A percentile compares a stretch with the other conserved stretches of the same genome.
These are phyloP conservation scores for Arthrobotrys sinensis DNA, from an alignment of 2,329 filamentous ascomycete genomes.

Conservation along the genomic window DNA sequence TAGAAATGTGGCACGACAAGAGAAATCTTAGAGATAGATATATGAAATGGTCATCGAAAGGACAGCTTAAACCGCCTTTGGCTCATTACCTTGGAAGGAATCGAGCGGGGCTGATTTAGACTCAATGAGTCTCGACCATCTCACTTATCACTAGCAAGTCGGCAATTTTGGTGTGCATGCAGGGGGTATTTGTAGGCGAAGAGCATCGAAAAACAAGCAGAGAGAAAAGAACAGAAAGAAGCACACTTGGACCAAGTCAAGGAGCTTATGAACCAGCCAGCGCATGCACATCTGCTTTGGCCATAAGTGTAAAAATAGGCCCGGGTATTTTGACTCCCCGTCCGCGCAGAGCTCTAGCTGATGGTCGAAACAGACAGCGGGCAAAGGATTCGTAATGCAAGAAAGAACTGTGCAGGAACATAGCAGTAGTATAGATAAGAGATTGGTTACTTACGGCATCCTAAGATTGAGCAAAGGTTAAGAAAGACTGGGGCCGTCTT, in stretches of 20 bases:
- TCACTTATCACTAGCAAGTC: slow-evolving; percentile 53
- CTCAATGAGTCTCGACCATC: slow-evolving; percentile 59
- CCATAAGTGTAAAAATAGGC: slow-evolving; percentile 58
- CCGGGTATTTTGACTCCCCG: slow-evolving; percentile 34
- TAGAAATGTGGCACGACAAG: slow-evolving; percentile 34
- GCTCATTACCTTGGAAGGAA: slow-evolving; percentile 40
- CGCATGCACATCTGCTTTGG: slow-evolving; percentile 44
- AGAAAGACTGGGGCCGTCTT: slow-evolving; percentile 59
- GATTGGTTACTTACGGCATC: slow-evolving; percentile 58
- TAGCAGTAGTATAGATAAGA: slow-evolving; percentile 11
- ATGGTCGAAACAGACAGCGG: slow-evolving; percentile 12
- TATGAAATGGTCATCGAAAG: slow-evolving; percentile 29
- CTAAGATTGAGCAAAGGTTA: slow-evolving; percentile 45
- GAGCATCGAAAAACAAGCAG: slow-evolving; percentile 52
- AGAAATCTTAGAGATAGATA: slow-evolving; percentile 22
- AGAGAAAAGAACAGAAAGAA: slow-evolving; percentile 23
- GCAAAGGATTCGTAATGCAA: slow-evolving; percentile 27
- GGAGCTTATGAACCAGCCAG: slow-evolving; percentile 26
- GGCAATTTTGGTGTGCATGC: slow-evolving; percentile 60
- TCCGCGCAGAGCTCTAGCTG: slow-evolving; percentile 39
- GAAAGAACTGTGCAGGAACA: slow-evolving; percentile 26
- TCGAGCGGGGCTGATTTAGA: slow-evolving; percentile 58
- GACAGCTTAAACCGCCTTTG: slow-evolving; percentile 35
- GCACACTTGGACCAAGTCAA: slow-evolving; percentile 33
- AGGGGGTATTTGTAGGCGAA: slow-evolving; percentile 61